Evolutionary conservation across 1,284 basidiomycete genomes (phyloP).

Genomic region (Puccinia brachypodii): DNA sequence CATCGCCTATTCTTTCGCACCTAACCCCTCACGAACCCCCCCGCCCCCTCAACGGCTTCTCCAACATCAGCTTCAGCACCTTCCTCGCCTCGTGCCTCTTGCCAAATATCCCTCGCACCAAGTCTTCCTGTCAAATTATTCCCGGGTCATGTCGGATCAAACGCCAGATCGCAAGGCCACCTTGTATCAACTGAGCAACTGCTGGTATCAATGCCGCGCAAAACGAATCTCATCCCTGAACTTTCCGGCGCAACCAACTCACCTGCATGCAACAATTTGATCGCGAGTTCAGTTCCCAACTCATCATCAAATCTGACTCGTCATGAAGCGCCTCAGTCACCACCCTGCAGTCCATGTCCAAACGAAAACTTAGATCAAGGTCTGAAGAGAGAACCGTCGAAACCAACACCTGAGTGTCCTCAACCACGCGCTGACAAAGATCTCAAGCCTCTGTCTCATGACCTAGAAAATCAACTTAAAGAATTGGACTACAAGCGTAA

Average conservation of each 20-base stretch:
- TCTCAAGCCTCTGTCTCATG: neutral
- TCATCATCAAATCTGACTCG: neutral
- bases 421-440: neutral
- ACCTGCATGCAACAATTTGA: neutral
- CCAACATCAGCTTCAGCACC: constrained; percentile 10
- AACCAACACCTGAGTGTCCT: neutral
- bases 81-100: neutral
- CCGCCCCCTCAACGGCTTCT: neutral
- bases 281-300: neutral
- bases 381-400: neutral
- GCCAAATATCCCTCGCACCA: neutral
- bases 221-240: constrained; percentile 3
- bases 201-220: neutral
- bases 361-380: constrained; percentile 16
- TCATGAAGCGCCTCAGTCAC: neutral
- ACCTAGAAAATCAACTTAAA: constrained; percentile 18
- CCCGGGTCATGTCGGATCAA: neutral
- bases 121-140: no score
- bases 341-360: neutral
- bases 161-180: neutral
- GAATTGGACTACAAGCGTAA: constrained; percentile 7
- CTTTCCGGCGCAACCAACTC: neutral
- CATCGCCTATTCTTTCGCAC: neutral
- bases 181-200: neutral
- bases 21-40: neutral